These are phyloP conservation scores for Aspergillus spinulosporus DNA, from an alignment of 2,329 filamentous ascomycete genomes.

Conservation along the genomic window DNA sequence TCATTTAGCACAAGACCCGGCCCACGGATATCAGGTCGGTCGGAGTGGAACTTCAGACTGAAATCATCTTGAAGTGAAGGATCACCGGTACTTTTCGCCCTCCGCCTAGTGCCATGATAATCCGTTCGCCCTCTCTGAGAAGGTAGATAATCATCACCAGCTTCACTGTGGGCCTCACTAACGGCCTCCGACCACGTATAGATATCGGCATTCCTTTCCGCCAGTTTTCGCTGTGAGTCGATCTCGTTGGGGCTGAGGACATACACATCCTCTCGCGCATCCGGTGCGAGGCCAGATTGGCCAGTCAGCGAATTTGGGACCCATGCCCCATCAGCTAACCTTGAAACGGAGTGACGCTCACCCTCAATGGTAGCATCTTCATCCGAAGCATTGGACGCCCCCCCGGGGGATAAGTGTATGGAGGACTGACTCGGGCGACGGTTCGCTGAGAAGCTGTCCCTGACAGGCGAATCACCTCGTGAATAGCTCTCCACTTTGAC, in stretches of 20 bases:
- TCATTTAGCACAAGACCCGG: conserved; percentile 52
- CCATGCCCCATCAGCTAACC: conserved; percentile 52
- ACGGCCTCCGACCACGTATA: conserved; percentile 54
- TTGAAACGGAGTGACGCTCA: conserved; percentile 27
- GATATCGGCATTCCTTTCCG: conserved; percentile 56
- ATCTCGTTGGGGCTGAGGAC: conserved; percentile 55
- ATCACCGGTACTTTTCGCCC: conserved; percentile 50
- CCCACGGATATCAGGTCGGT: conserved; percentile 47
- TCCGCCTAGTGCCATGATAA: conserved; percentile 35
- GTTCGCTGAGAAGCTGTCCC: conserved; percentile 25
- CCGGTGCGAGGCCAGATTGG: conserved; percentile 50
- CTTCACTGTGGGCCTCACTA: conserved; percentile 49
- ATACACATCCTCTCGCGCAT: conserved; percentile 45
- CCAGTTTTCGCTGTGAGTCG: conserved; percentile 46
- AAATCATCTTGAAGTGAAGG: conserved; percentile 37
- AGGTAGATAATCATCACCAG: conserved; percentile 33
- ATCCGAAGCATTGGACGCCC: conserved; percentile 30
- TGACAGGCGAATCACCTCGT: conserved; percentile 46
- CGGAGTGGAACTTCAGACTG: conserved; percentile 33
- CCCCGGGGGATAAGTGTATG: conserved; percentile 38
- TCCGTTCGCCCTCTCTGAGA: conserved; percentile 24
- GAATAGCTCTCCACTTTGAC: conserved; percentile 47
- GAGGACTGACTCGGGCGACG: conserved; percentile 37
- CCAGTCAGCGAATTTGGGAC: conserved; percentile 39
- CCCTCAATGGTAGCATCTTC: conserved; percentile 29